Percentiles rank a stretch among this genome's conserved stretches.
Evolutionary conservation across 2,329 filamentous ascomycete genomes (phyloP).

Genomic region (Colletotrichum noveboracense): DNA sequence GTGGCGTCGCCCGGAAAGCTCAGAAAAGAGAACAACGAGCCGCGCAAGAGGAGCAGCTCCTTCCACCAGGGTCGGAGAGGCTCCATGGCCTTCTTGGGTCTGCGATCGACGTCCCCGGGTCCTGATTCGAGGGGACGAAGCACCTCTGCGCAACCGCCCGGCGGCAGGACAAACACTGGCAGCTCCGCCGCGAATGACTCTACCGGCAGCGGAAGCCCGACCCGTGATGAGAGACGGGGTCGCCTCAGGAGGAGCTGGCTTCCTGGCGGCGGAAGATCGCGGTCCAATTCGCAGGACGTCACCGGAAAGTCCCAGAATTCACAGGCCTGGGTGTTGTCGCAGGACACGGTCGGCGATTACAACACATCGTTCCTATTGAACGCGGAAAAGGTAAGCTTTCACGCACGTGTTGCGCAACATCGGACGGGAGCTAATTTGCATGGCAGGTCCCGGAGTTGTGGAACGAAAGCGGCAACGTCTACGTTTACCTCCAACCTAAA

Average conservation of each 20-base stretch:
- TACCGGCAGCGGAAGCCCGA: constrained; percentile 49
- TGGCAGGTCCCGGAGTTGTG: constrained; percentile 68
- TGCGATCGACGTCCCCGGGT: constrained; percentile 36
- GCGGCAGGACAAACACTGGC: constrained; percentile 23
- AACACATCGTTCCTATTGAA: constrained; percentile 56
- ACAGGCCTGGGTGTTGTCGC: constrained; percentile 61
- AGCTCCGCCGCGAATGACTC: constrained; percentile 31
- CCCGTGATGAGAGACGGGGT: constrained; percentile 40
- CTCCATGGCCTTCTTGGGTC: constrained; percentile 25
- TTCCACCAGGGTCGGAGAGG: constrained; percentile 28
- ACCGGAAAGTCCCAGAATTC: constrained; percentile 21
- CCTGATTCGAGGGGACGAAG: constrained; percentile 48
- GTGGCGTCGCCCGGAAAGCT: constrained; percentile 28
- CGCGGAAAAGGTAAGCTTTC: constrained; percentile 58
- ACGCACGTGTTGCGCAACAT: constrained; percentile 17
- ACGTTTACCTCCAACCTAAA: constrained; percentile 62
- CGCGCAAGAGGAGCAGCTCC: constrained; percentile 38
- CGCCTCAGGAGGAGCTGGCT: constrained; percentile 60
- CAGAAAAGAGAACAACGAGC: constrained; percentile 33
- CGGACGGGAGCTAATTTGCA: constrained; percentile 5
- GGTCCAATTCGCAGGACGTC: constrained; percentile 52
- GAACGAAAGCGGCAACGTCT: constrained; percentile 64
- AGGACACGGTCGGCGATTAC: constrained; percentile 60
- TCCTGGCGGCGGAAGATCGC: constrained; percentile 51
- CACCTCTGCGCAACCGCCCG: constrained; percentile 51